A percentile compares a stretch with the other conserved stretches of the same genome.
Evolutionary conservation across 2,329 filamentous ascomycete genomes (phyloP).

Genomic region (Botrytis squamosa): DNA sequence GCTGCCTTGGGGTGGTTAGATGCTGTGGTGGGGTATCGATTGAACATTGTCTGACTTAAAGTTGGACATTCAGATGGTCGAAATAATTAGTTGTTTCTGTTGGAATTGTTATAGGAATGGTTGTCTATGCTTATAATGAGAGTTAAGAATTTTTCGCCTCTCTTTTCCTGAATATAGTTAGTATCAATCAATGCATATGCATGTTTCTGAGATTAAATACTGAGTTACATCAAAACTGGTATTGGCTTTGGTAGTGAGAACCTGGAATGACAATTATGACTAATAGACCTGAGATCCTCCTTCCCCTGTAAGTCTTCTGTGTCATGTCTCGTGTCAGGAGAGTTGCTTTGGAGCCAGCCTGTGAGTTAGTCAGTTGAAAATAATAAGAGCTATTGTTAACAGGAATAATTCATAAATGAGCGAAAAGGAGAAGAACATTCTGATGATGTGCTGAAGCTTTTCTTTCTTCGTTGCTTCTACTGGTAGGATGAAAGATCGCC

Average conservation of each 20-base stretch:
- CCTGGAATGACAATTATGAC: background rate
- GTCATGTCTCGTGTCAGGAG: background rate
- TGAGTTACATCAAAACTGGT: too few relatives aligned
- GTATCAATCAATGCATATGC: background rate
- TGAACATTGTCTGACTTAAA: background rate
- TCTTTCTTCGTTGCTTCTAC: background rate
- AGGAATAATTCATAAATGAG: rapidly evolving
- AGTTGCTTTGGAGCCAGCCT: background rate
- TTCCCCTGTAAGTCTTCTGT: background rate
- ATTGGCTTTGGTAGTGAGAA: background rate
- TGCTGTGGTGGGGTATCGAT: background rate
- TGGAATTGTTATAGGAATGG: background rate
- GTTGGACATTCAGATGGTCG: background rate
- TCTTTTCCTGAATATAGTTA: background rate
- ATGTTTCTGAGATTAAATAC: background rate
- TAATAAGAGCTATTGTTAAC: background rate
- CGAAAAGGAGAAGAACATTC: background rate
- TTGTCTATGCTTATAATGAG: background rate
- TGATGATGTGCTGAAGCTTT: background rate
- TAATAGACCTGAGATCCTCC: background rate
- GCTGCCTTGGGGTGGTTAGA: conserved; percentile 11
- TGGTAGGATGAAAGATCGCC: background rate
- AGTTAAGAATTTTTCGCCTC: background rate
- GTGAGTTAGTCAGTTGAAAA: background rate
- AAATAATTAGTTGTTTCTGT: background rate